Percentiles rank a stretch among this genome's conserved stretches.
Evolutionary conservation across 2,329 filamentous ascomycete species (phyloP).

Genomic region (Pseudovirgaria hyperparasitica): DNA sequence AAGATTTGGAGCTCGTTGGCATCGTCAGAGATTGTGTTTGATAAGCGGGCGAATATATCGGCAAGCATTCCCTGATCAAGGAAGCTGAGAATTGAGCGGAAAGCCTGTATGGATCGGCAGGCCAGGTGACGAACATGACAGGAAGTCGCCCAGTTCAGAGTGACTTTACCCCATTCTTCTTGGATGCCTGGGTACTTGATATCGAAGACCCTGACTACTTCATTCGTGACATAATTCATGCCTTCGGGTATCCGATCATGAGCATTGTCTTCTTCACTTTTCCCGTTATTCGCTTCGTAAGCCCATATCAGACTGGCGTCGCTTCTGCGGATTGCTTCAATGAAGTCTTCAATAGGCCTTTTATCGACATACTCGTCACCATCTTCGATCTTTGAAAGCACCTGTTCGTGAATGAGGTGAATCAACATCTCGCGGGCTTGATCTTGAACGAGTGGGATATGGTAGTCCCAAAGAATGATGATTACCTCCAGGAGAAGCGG

Average conservation of each 20-base stretch:
- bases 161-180: conserved; percentile 81
- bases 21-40: conserved; percentile 93
- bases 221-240: conserved; percentile 73
- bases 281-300: conserved; percentile 86
- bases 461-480: conserved; percentile 93
- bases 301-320: conserved; percentile 80
- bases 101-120: conserved; percentile 94
- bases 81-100: conserved; percentile 82
- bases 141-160: conserved; percentile 89
- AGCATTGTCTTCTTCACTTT: conserved; percentile 50
- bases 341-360: conserved; percentile 70
- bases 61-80: conserved; percentile 89
- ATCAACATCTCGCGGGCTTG: conserved; percentile 97
- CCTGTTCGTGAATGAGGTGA: conserved; percentile 89
- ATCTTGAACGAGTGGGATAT: conserved; percentile 87
- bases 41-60: conserved; percentile 89
- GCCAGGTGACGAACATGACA: conserved; percentile 91
- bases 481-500: conserved; percentile 83
- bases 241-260: conserved; percentile 71
- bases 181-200: conserved; percentile 75
- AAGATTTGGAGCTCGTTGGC: conserved; percentile 90
- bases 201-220: conserved; percentile 77
- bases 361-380: conserved; percentile 52
- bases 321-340: conserved; percentile 75
- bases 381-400: conserved; percentile 68